These are phyloP conservation scores for Polyplosphaeria fusca DNA, from an alignment of 495 filamentous ascomycete genomes.

Conservation along the genomic window DNA sequence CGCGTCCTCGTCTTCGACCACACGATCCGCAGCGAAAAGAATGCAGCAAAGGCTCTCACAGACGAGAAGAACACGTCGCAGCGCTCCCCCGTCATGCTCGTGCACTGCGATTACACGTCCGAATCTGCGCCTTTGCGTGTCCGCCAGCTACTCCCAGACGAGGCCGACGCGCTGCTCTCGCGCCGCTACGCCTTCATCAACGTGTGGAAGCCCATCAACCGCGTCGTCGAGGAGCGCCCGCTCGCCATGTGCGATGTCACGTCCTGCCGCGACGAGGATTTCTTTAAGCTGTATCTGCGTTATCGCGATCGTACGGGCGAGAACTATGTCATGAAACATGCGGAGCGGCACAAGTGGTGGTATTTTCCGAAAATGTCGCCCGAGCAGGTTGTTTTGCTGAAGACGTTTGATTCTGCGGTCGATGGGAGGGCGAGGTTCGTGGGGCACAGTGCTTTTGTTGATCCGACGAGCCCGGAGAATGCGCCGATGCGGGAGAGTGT, in stretches of 20 bases:
- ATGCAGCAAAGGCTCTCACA: constrained; percentile 35
- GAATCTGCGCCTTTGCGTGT: constrained; percentile 38
- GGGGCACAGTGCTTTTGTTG: too few relatives aligned
- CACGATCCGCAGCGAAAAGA: constrained; percentile 39
- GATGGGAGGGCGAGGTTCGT: too few relatives aligned
- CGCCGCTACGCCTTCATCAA: constrained; percentile 40
- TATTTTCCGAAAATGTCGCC: constrained; percentile 41
- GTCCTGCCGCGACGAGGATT: constrained; percentile 31
- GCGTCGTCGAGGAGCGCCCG: constrained; percentile 36
- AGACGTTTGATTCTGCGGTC: too few relatives aligned
- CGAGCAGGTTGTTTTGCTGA: too few relatives aligned
- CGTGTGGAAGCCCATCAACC: constrained; percentile 38
- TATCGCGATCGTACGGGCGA: constrained; percentile 40
- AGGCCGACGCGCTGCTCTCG: constrained; percentile 35
- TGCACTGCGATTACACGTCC: constrained; percentile 43
- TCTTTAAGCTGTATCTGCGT: constrained; percentile 40
- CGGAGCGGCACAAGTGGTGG: constrained; percentile 35
- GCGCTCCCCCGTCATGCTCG: constrained; percentile 39
- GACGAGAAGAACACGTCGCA: constrained; percentile 38
- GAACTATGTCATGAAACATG: constrained; percentile 40
- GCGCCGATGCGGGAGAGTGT: constrained; percentile 28
- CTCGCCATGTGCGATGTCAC: constrained; percentile 40
- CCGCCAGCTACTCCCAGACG: constrained; percentile 35
- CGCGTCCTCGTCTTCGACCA: constrained; percentile 41
- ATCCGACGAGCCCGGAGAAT: constrained; percentile 20